phyloP scores from a whole-genome alignment of 2,329 filamentous ascomycete genomes.

The Ophiocordyceps polyrhachis-furcata region DNA sequence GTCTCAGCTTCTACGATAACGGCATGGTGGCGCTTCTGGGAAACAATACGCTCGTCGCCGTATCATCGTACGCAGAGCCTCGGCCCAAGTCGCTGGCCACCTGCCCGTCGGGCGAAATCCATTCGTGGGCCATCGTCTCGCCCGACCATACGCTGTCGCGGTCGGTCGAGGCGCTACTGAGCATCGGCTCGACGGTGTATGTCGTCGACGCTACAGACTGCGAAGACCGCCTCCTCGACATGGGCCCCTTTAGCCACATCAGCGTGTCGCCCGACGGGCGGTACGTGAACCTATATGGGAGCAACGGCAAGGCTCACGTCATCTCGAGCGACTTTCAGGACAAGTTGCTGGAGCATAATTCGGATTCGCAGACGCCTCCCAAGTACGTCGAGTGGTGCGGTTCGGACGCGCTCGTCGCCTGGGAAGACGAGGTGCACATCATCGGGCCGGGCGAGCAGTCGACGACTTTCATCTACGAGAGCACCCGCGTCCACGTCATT shows the following conservation, averaged over 20 bases:
- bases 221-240: constrained; percentile 78
- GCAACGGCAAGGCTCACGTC: constrained; percentile 72
- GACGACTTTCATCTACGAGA: constrained; percentile 72
- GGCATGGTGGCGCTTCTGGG: constrained; percentile 86
- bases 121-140: constrained; percentile 78
- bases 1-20: constrained; percentile 53
- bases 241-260: constrained; percentile 82
- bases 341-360: constrained; percentile 79
- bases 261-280: constrained; percentile 81
- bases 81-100: constrained; percentile 65
- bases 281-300: constrained; percentile 73
- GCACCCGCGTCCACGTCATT: constrained; percentile 70
- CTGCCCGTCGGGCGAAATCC: constrained; percentile 58
- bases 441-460: constrained; percentile 70
- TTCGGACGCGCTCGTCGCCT: constrained; percentile 83
- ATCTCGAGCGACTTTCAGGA: constrained; percentile 92
- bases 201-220: constrained; percentile 77
- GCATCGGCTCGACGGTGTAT: constrained; percentile 67
- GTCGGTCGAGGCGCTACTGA: constrained; percentile 81
- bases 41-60: constrained; percentile 72
- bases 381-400: constrained; percentile 92
- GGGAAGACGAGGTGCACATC: constrained; percentile 94
- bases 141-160: constrained; percentile 77
- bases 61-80: constrained; percentile 82
- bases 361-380: constrained; percentile 65